phyloP scores from a whole-genome alignment of 2,329 filamentous ascomycete genomes.

The Ceratocystis smalleyi region DNA sequence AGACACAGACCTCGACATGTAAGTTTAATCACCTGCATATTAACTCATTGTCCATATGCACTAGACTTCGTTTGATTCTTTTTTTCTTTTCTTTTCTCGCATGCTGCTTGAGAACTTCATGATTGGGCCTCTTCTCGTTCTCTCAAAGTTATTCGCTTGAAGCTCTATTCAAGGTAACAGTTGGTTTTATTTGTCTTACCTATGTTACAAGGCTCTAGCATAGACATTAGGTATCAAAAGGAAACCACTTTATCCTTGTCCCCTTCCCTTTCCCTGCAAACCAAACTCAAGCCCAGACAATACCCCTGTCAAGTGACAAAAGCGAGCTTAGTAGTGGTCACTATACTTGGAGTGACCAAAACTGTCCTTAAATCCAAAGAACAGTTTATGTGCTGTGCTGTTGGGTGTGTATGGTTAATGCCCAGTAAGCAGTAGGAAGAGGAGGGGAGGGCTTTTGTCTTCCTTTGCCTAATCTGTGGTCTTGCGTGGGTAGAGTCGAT shows the following conservation, averaged over 20 bases:
- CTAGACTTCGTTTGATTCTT: background rate
- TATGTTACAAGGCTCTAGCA: background rate
- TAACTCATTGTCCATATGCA: background rate
- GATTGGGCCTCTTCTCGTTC: background rate
- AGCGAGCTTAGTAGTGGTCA: background rate
- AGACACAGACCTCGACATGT: slow-evolving; percentile 10
- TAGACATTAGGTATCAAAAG: background rate
- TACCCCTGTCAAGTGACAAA: background rate
- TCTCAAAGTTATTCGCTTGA: background rate
- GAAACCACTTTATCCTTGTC: background rate
- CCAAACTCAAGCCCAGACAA: background rate
- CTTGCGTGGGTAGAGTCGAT: background rate
- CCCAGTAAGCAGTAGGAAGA: background rate
- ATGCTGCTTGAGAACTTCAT: background rate
- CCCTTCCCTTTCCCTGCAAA: background rate
- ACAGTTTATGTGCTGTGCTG: background rate
- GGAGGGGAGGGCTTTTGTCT: background rate
- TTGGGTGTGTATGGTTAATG: too few relatives aligned
- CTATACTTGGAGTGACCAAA: background rate
- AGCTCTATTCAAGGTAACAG: too few relatives aligned
- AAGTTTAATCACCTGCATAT: slow-evolving; percentile 6
- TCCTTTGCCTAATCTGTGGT: background rate
- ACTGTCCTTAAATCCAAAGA: background rate
- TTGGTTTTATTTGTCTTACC: background rate
- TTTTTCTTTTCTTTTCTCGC: background rate